Base-by-base conservation (phyloP, 2,329 filamentous ascomycete species). In the Fusarium brevicatenulatum region DNA sequence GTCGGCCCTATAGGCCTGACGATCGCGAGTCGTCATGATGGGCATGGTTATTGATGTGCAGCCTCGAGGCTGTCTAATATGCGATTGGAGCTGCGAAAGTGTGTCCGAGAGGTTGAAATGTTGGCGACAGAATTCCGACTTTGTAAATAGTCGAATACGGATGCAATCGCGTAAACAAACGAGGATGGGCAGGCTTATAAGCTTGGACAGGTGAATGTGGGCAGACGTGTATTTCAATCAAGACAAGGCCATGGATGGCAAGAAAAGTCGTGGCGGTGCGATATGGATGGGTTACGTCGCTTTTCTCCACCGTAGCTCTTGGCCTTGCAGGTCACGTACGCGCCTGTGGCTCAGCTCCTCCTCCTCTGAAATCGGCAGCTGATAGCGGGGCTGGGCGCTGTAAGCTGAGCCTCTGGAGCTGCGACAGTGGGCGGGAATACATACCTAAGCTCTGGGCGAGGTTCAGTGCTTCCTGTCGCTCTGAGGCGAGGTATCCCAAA, bases 1-100 rank as follows among this genome's bases (percentile, higher is more conserved):
- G 66, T 85, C 84, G 69, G 80, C 79, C 61, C 83, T 78, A 67
- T 85, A 85, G 57, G 79, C 78, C 76, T 79, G 78, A 64, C 80
- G 82, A 68, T 82, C 83, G 69, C 78, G 78, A 44, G 75, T 53
- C 28, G 80, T 80, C 71, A 84, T 79, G 36, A 78, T 25, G 39
- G 78, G 78, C 82, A 83, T 82, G 62, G 63, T 68, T 46, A 76
- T 69, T 58, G 66, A 63, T 62, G 62, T 68, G 78, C 77, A 79
- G 79, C 74, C 76, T 74, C 73, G 50, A 75, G 76, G 74, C 75
- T 78, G 77, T 63, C 73, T 77, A 60, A 72, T 68, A 55, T 52
- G 46, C 30, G 52, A 39, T 46, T 37, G 39, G 43, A 15, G 61
- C 50, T 60, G 30, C 25, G 32, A 32, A 40, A n/a, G 36, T n/a